Evolutionary conservation across 2,329 filamentous ascomycete genomes (phyloP).

Genomic region (Ophiostoma himal-ulmi): DNA sequence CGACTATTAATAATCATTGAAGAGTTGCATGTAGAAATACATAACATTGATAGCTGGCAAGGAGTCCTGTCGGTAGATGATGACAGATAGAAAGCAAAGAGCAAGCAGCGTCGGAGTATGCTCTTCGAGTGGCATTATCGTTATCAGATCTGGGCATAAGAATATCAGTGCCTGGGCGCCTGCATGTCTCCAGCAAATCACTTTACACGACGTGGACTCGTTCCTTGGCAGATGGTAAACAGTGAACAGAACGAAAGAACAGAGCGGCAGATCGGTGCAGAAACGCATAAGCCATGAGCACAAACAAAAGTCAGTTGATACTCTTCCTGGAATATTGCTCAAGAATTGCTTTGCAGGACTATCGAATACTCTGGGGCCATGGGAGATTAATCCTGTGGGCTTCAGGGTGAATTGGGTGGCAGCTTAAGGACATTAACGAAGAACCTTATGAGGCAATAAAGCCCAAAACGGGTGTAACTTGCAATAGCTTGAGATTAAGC

Average conservation of each 20-base stretch:
- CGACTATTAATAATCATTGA: background rate
- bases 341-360: background rate
- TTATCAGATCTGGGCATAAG: background rate
- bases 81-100: background rate
- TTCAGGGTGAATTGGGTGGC: background rate
- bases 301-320: background rate
- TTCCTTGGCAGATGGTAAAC: background rate
- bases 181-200: background rate
- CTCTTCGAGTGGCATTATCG: background rate
- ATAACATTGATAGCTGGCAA: background rate
- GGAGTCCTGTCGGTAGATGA: background rate
- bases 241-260: background rate
- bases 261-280: background rate
- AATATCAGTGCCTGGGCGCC: background rate
- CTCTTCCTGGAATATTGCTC: conserved; percentile 1
- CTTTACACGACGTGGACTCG: background rate
- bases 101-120: background rate
- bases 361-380: background rate
- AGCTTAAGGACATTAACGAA: background rate
- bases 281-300: background rate
- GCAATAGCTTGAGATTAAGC: background rate
- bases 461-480: background rate
- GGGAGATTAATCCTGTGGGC: conserved; percentile 2
- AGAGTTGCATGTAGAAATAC: background rate
- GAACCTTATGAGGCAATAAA: conserved; percentile 4